Evolutionary conservation across 345 rosid species (phyloP).

Genomic region (Litchi chinensis): DNA sequence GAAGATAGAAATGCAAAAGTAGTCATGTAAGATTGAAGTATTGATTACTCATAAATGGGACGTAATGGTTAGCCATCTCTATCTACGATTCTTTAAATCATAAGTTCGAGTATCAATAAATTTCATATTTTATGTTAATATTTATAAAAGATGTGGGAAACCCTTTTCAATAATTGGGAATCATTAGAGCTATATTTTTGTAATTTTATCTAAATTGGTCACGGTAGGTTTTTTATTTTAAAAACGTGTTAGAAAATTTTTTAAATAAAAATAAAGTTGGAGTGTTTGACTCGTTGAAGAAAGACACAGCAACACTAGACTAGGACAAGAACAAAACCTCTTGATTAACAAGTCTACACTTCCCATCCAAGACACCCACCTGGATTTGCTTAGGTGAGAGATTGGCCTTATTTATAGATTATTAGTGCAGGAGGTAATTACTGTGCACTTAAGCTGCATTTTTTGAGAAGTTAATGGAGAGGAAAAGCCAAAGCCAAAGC

Average conservation of each 20-base stretch:
- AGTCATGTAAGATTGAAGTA: too few relatives aligned
- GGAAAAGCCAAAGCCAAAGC: neutral
- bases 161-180: too few relatives aligned
- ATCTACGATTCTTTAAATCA: too few relatives aligned
- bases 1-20: too few relatives aligned
- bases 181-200: too few relatives aligned
- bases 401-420: neutral
- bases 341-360: neutral
- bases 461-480: neutral
- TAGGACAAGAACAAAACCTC: neutral
- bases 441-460: neutral
- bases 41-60: too few relatives aligned
- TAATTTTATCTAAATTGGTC: too few relatives aligned
- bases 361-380: neutral
- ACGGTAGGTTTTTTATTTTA: fast-evolving
- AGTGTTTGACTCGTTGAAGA: neutral
- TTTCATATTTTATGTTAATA: too few relatives aligned
- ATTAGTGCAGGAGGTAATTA: neutral
- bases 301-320: neutral
- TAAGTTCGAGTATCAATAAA: too few relatives aligned
- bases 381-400: neutral
- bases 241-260: too few relatives aligned
- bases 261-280: neutral
- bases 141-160: too few relatives aligned
- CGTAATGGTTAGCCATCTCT: too few relatives aligned